Evolutionary conservation across 2,329 filamentous ascomycete genomes (phyloP).

Genomic region (Penicillium concentricum): DNA sequence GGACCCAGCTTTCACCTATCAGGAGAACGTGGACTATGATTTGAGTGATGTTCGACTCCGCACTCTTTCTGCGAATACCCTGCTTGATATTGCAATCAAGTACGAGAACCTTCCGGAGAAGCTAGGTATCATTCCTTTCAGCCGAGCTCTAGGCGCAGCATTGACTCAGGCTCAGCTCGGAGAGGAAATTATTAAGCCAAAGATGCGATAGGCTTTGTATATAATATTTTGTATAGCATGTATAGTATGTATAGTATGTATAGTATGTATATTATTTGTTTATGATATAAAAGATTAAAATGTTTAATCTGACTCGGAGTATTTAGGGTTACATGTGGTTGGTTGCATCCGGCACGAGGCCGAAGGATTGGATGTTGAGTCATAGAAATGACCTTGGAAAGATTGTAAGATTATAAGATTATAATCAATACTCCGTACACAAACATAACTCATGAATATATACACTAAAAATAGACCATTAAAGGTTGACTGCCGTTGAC

Average conservation of each 20-base stretch:
- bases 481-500: neutral
- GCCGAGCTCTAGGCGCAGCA: conserved; percentile 30
- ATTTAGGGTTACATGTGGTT: neutral
- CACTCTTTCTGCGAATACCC: conserved; percentile 26
- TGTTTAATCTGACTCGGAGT: neutral
- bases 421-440: too few relatives aligned
- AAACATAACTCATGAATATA: neutral
- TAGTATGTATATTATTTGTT: too few relatives aligned
- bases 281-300: too few relatives aligned
- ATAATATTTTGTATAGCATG: neutral
- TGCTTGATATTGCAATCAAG: conserved; percentile 39
- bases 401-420: too few relatives aligned
- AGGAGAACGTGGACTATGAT: conserved; percentile 37
- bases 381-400: too few relatives aligned
- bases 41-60: conserved; percentile 32
- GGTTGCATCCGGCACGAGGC: conserved; percentile 12
- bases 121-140: conserved; percentile 24
- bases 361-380: conserved; percentile 11
- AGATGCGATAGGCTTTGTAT: neutral
- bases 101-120: conserved; percentile 34
- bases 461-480: neutral
- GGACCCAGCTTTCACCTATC: conserved; percentile 25
- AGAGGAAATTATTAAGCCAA: neutral
- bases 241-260: neutral
- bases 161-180: conserved; percentile 29